Percentiles rank a stretch among this genome's conserved stretches.
Evolutionary conservation across 371 early-diverging fungal species (phyloP).

Genomic region (Mycotypha africana): DNA sequence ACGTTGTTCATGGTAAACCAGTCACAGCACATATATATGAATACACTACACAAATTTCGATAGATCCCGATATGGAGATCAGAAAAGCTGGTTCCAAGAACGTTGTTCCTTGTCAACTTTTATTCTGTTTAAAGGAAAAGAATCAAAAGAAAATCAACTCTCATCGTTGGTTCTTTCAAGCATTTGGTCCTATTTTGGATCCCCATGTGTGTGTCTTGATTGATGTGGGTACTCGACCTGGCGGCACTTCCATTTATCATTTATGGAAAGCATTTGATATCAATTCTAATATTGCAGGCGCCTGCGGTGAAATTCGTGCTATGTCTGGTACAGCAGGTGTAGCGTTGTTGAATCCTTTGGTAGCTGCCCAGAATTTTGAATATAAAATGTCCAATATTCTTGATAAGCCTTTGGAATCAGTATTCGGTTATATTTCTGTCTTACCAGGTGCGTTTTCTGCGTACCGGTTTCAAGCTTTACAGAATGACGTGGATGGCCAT

Average conservation of each 20-base stretch:
- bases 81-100: slow-evolving; percentile 60
- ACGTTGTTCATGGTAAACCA: slow-evolving; percentile 57
- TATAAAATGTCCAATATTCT: slow-evolving; percentile 96
- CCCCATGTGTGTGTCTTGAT: slow-evolving; percentile 87
- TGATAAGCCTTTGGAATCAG: slow-evolving; percentile 94
- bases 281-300: slow-evolving; percentile 84
- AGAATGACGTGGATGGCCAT: slow-evolving; percentile 55
- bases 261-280: slow-evolving; percentile 91
- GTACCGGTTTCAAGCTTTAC: slow-evolving; percentile 85
- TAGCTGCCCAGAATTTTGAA: slow-evolving; percentile 95
- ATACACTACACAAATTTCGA: slow-evolving; percentile 81
- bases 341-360: slow-evolving; percentile 78
- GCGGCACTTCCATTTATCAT: slow-evolving; percentile 79
- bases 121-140: slow-evolving; percentile 91
- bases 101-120: slow-evolving; percentile 80
- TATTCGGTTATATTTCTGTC: slow-evolving; percentile 93
- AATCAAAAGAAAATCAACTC: slow-evolving; percentile 90
- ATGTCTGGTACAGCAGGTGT: slow-evolving; percentile 71
- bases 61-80: slow-evolving; percentile 65
- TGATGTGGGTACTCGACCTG: slow-evolving; percentile 91
- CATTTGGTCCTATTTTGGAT: slow-evolving; percentile 75
- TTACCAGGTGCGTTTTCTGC: slow-evolving; percentile 95
- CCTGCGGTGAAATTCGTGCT: slow-evolving; percentile 94
- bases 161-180: slow-evolving; percentile 96
- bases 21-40: slow-evolving; percentile 89